Evolutionary conservation across 805 yeast genomes (phyloP), one percentile per base, ranked within the genome.

Genomic region (Schwanniomyces vanrijiae): DNA sequence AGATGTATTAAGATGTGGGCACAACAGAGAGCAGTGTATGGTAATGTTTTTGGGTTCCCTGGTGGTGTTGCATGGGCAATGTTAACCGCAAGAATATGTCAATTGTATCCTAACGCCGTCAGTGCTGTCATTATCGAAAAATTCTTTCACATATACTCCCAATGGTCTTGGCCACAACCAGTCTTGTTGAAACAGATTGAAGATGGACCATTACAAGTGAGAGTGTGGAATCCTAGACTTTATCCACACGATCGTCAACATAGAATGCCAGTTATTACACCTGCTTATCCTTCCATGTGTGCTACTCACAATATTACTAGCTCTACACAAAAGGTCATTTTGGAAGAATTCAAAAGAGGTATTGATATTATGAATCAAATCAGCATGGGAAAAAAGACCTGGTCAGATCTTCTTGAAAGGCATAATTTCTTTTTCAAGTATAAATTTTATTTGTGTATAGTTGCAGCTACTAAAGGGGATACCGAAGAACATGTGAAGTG

Each of bases 11-110:
- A 94, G 66, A 75, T 94, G 59, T 94, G 99, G 99, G 99, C 99
- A 0, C 92, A 90, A 62, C 82, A 90, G 59, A 78, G 98, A 43
- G 98, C 97, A 0, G 81, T 94, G 13, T 94, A 94, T 68, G 97
- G 89, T 5, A 94, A 94, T 61, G 86, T 94, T 39, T 89, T 86
- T 77, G 99, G 99, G 0, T 94, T 92, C 68, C 99, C 98, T 0
- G 99, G 99, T 60, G 99, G 99, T 66, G 99, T 94, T 42, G 99
- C 99, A 1, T 94, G 99, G 99, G 99, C 99, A 0, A 94, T 94
- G 97, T 67, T 94, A 35, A 97, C 91, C n/a, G 99, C 98, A 1
- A 78, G 99, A 58, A 90, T 94, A 24, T 94, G 99, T 66, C 99
- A 94, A 65, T 70, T 94, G 43, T 94, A 92, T 63, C 99, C 99